Base-by-base conservation (phyloP, 2,329 filamentous ascomycete species). In the Hirsutella minnesotensis region DNA sequence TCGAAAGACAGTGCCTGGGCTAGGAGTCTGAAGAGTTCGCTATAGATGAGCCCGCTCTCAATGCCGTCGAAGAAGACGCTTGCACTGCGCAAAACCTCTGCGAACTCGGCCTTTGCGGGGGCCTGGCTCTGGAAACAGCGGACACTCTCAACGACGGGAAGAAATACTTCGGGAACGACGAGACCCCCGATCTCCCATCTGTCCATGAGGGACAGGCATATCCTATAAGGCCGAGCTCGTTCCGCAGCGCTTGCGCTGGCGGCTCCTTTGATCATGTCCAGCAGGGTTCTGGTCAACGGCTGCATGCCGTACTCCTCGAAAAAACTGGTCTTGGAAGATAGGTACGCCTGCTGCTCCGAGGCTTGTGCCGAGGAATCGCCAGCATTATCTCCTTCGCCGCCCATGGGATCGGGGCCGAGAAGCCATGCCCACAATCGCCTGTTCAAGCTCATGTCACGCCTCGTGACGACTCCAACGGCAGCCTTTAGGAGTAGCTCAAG, bases 11-110 rank as follows among this genome's bases (percentile, higher is more conserved):
- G 65, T n/a, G 75, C 68, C 51, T 79, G 71, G 1, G 72, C 70
- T 46, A 92, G 67, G 35, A 92, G 70, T 12, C 77, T 69, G 44
- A 86, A 67, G 44, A 95, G 71, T 56, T 94, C 86, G 39, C 83
- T 81, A 69, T 94, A 98, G 38, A 98, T 95, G 18, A 96, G 69
- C 8, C 85, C 83, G 53, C 89, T 94, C 62, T 98, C 92, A 33
- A 96, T 90, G 5, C 90, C 90, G 57, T 98, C 92, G 52, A 98
- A 98, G 64, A 98, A 98, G 34, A 92, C 83, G 56, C 85, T 94
- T 5, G 90, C 92, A 57, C 90, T 96, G 51, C 86, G 80, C 51
- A 96, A 73, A 3, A 96, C 88, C 60, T 98, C 92, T 13, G 79
- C 73, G 47, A 92, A 87, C 45, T 90, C 79, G 7, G 74, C 64